Base-by-base conservation (phyloP, 371 early-diverging fungal species). In the Circinella minor region DNA sequence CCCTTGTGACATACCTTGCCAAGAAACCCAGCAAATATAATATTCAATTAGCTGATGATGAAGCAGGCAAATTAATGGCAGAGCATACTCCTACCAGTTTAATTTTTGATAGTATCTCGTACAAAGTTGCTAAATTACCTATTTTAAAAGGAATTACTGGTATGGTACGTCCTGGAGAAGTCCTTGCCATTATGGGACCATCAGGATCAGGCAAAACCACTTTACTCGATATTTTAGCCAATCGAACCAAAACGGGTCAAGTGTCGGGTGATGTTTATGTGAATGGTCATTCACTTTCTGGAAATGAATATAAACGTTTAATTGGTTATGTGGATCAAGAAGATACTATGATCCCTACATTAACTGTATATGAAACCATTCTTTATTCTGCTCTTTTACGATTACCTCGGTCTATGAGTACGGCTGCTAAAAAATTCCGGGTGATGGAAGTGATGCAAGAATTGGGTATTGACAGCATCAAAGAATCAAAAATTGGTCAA, bases 251-350 rank as follows among this genome's bases (percentile, higher is more conserved):
- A 62, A 77, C 82, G 1, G 93, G 94, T 34, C 77, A 73, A 15
- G 83, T 88, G 1, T 72, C 81, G 1, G 94, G 94, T 4, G 71
- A 81, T 61, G 78, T 93, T 65, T 85, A 89, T 74, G 77, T 90
- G 73, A 89, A 90, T 69, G 94, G 93, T 13, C 86, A 90, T 67
- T 61, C 71, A 18, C 81, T 88, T 7, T 80, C 86, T 1, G 76
- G 78, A 36, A 73, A 77, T 4, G 81, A 87, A 36, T 84, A 94
- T 64, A 90, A 90, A 7, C 81, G 81, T 11, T 75, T 91, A 14
- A 89, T 91, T 47, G 95, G 94, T 6, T 96, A 91, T 73, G 94
- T 95, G 6, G 89, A 91, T 76, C 95, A 96, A 77, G 95, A 96
- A 69, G 96, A 96, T 71, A 88, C 92, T 4, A 88, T 96, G 74